A percentile compares a stretch with the other conserved stretches of the same genome.
Evolutionary conservation across 139 green algal genomes (phyloP).

Genomic region (Ostreobium quekettii): DNA sequence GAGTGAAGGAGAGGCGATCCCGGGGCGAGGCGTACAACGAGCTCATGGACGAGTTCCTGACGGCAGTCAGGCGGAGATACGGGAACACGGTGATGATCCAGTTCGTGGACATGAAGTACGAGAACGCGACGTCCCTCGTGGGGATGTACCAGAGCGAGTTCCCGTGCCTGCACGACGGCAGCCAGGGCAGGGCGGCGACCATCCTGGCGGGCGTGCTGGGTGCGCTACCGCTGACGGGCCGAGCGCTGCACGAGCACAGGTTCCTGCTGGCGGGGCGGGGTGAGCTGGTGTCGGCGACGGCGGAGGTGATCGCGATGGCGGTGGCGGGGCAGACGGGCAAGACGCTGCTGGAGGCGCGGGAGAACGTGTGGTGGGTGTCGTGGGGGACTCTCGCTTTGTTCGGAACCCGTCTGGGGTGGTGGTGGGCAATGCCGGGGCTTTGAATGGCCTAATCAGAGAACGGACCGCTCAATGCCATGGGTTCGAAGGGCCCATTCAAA

Average conservation of each 20-base stretch:
- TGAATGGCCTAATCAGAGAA: too few relatives aligned
- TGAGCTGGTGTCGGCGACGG: conserved; percentile 45
- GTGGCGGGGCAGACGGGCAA: conserved; percentile 39
- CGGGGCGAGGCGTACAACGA: conserved; percentile 65
- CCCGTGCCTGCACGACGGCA: conserved; percentile 72
- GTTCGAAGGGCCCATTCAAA: too few relatives aligned
- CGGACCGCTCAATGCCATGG: too few relatives aligned
- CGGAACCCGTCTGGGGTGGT: not conserved
- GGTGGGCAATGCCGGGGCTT: too few relatives aligned
- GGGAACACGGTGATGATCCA: conserved; percentile 74
- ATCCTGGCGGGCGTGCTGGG: conserved; percentile 67
- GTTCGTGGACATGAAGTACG: conserved; percentile 68
- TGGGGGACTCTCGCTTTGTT: not conserved
- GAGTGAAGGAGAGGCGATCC: conserved; percentile 35
- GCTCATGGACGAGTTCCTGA: conserved; percentile 77
- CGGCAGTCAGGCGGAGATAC: conserved; percentile 53
- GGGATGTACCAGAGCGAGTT: conserved; percentile 65
- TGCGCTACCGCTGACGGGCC: conserved; percentile 46
- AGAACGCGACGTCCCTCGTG: conserved; percentile 58
- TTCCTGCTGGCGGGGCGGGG: conserved; percentile 60
- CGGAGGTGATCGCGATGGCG: conserved; percentile 67
- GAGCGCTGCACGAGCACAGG: conserved; percentile 47
- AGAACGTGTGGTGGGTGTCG: conserved; percentile 22
- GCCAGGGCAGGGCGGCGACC: conserved; percentile 51
- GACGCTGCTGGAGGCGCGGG: conserved; percentile 63